A percentile compares a stretch with the other conserved stretches of the same genome.
Conservation (phyloP, 345 rosid species). For the Hevea brasiliensis region DNA sequence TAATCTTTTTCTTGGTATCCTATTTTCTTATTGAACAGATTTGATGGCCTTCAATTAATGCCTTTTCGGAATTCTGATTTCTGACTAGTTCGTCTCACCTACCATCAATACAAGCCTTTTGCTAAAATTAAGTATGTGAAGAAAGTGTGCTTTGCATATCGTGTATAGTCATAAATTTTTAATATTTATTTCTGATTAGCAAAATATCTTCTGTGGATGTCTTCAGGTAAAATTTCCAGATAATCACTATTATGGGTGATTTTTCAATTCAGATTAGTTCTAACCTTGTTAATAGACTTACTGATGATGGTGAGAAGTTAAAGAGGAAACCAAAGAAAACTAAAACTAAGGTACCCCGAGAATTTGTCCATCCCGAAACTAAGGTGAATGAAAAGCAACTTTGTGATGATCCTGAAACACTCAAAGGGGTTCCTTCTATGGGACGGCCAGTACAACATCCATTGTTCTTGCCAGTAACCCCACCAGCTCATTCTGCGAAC, state of each 20-base stretch:
- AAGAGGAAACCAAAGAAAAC: conserved; percentile 67
- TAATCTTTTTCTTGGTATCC: background rate
- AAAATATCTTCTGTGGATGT: background rate
- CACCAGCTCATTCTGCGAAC: conserved; percentile 37
- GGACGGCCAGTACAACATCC: conserved; percentile 67
- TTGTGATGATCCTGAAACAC: conserved; percentile 45
- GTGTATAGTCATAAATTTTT: background rate
- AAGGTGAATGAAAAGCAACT: conserved; percentile 46
- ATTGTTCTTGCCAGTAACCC: conserved; percentile 52
- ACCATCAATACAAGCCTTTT: background rate
- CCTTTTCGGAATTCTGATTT: background rate
- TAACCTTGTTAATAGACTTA: conserved; percentile 62
- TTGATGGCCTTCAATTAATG: background rate
- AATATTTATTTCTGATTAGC: conserved; percentile 12
- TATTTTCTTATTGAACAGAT: background rate
- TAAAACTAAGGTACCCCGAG: conserved; percentile 47
- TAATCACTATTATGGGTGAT: conserved; percentile 52
- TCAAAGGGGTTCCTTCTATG: conserved; percentile 36
- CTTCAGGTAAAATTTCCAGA: conserved; percentile 10
- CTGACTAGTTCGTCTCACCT: background rate
- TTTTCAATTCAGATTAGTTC: conserved; percentile 72
- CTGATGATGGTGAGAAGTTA: conserved; percentile 45
- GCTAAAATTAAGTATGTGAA: background rate
- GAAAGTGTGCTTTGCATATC: background rate
- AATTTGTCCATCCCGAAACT: conserved; percentile 34